Evolutionary conservation across 352 stramenopile genomes (phyloP), one percentile per base, ranked within the genome.

Genomic region (Salisapilia sapeloensis): DNA sequence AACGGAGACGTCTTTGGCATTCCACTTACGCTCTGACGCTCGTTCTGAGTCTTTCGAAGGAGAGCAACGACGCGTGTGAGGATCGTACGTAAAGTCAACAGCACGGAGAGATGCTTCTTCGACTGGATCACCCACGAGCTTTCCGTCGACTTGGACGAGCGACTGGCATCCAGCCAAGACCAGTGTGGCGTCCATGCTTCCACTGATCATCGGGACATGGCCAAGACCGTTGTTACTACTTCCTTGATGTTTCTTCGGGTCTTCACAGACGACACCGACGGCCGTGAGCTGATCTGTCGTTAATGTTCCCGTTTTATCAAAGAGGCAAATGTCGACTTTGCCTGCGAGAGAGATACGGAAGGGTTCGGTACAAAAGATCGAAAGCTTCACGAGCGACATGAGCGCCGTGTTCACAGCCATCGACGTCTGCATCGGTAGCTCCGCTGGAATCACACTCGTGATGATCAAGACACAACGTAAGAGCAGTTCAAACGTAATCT

Each of bases 301-400:
- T 22, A 99, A 54, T 5, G 95, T 99, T 17, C 96, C 96, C 0
- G 94, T 99, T 60, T 99, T 99, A 56, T 99, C 95, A 46, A 99
- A 99, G 20, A 93, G 75, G 42, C 93, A 98, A 44, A 96, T 81
- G 49, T 96, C 71, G 2, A 99, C 81, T 33, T 96, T 93, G 17
- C 94, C 95, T 14, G 93, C 94, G 13, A 97, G 55, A 17, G 94
- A 95, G 38, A 99, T 98, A 29, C 95, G 87, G 60, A 97, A 98
- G 16, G 91, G 92, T 48, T 99, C 95, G 0, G 94, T 98, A 60
- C 94, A 99, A 57, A 96, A 99, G 25, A 99, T 91, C 34, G 64
- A 89, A 15, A 94, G 53, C 48, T 97, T 97, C 4, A 96, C 77
- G 21, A 99, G 64, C 38, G 86, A 82, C 6, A 92, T 50, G 21